Evolutionary conservation across 2,329 filamentous ascomycete species (phyloP).

Genomic region (Macrophomina phaseolina): DNA sequence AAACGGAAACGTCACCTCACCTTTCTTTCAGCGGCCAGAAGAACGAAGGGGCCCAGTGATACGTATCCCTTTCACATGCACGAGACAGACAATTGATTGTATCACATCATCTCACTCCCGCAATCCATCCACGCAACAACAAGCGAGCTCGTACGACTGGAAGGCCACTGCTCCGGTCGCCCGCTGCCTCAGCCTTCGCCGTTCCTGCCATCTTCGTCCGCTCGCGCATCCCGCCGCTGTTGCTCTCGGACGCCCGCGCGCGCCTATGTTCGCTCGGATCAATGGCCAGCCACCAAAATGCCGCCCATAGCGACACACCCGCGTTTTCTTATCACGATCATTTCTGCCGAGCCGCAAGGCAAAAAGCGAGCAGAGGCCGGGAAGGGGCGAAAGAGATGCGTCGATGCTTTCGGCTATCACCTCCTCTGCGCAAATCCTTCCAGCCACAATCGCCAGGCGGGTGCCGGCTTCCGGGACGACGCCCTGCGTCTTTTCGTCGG

Average conservation of each 20-base stretch:
- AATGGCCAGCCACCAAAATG: not conserved
- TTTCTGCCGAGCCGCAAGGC: not conserved
- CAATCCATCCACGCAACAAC: not conserved
- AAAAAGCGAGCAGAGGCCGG: not conserved
- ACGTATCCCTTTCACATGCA: not conserved
- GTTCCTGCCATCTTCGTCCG: conserved; percentile 3
- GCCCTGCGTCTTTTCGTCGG: no score
- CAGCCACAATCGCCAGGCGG: no score
- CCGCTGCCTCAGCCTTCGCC: not conserved
- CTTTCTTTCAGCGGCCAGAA: not conserved
- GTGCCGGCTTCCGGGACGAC: not conserved
- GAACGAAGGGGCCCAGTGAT: not conserved
- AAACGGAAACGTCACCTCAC: not conserved
- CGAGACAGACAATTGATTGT: not conserved
- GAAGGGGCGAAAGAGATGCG: not conserved
- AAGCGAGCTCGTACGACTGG: conserved; percentile 13
- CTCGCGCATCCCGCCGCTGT: not conserved
- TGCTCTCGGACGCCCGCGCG: not conserved
- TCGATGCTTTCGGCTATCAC: not conserved
- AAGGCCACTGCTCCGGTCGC: conserved; percentile 6
- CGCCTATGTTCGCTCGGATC: not conserved
- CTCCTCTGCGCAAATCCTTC: not conserved
- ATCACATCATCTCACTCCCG: not conserved
- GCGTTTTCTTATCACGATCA: not conserved
- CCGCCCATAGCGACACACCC: not conserved